phyloP scores from a whole-genome alignment of 805 yeast species.

The Yamadazyma olivae region DNA sequence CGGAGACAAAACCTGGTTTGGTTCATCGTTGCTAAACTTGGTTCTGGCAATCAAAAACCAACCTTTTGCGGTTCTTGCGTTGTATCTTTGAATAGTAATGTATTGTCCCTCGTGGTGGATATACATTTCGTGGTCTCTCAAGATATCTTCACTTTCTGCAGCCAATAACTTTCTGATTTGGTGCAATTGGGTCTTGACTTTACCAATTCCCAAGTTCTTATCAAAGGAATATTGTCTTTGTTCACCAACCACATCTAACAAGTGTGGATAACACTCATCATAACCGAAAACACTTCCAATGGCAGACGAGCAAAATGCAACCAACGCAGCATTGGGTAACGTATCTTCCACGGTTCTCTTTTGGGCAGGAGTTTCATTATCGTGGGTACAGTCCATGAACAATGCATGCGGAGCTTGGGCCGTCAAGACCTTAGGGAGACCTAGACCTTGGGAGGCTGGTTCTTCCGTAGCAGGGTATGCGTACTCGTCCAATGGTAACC shows the following conservation, averaged over 20 bases:
- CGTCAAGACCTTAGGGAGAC: conserved; percentile 62
- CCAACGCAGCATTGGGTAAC: conserved; percentile 90
- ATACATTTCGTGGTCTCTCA: conserved; percentile 75
- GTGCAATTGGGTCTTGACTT: conserved; percentile 62
- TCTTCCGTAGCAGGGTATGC: conserved; percentile 59
- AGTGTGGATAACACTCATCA: conserved; percentile 85
- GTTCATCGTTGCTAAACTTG: conserved; percentile 52
- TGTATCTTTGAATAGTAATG: conserved; percentile 84
- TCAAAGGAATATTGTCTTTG: conserved; percentile 57
- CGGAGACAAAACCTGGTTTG: conserved; percentile 56
- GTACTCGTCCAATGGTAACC: conserved; percentile 72
- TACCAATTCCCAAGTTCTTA: conserved; percentile 62
- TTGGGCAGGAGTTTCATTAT: conserved; percentile 84
- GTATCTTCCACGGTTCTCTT: conserved; percentile 94
- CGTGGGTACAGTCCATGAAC: conserved; percentile 98
- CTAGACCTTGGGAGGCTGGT: conserved; percentile 36
- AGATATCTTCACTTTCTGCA: conserved; percentile 51
- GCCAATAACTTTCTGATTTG: conserved; percentile 58
- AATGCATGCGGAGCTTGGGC: conserved; percentile 86
- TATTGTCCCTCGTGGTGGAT: conserved; percentile 92
- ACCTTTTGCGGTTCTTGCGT: conserved; percentile 82
- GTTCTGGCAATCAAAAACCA: conserved; percentile 86
- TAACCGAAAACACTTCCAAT: conserved; percentile 93
- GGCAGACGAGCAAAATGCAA: conserved; percentile 89
- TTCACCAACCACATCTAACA: conserved; percentile 80